phyloP scores from a whole-genome alignment of 768 basidiomycete species.

The Saitozyma sp. region DNA sequence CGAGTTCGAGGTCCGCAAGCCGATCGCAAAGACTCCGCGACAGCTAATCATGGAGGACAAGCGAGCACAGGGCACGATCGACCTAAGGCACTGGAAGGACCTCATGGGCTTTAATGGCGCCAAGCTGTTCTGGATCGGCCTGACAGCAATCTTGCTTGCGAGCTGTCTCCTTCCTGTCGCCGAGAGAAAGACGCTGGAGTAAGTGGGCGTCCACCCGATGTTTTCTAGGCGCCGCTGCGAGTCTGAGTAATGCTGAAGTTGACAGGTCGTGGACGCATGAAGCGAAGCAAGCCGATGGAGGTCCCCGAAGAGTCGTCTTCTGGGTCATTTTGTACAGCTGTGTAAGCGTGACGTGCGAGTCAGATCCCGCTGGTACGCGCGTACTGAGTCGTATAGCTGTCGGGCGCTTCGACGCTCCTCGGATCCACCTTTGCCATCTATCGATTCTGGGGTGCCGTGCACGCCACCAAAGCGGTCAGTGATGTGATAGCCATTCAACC shows the following conservation, averaged over 20 bases:
- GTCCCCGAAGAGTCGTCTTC: constrained; percentile 9
- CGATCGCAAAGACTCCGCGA: constrained; percentile 27
- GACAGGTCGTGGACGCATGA: constrained; percentile 36
- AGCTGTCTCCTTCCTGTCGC: constrained; percentile 18
- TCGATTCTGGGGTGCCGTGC: constrained; percentile 28
- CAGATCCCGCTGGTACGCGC: not conserved
- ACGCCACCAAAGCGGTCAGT: constrained; percentile 25
- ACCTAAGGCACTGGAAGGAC: constrained; percentile 28
- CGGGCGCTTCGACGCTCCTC: constrained; percentile 12
- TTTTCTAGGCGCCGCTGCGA: not conserved
- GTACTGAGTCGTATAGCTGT: constrained; percentile 15
- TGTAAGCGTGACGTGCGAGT: constrained; percentile 15
- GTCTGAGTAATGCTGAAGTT: not conserved
- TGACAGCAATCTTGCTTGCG: constrained; percentile 12
- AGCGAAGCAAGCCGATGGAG: constrained; percentile 1
- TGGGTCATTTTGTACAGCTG: constrained; percentile 31
- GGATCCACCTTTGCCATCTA: constrained; percentile 5
- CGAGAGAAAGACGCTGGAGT: constrained; percentile 29
- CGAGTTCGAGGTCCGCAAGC: constrained; percentile 21
- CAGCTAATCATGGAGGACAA: constrained; percentile 38
- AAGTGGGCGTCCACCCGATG: constrained; percentile 4
- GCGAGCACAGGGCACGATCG: constrained; percentile 20
- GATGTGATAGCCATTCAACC: not conserved
- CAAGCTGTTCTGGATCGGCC: constrained; percentile 21
- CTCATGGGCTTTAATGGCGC: constrained; percentile 25